Base-by-base conservation (phyloP, 495 filamentous ascomycete species). In the Durotheca rogersii region DNA sequence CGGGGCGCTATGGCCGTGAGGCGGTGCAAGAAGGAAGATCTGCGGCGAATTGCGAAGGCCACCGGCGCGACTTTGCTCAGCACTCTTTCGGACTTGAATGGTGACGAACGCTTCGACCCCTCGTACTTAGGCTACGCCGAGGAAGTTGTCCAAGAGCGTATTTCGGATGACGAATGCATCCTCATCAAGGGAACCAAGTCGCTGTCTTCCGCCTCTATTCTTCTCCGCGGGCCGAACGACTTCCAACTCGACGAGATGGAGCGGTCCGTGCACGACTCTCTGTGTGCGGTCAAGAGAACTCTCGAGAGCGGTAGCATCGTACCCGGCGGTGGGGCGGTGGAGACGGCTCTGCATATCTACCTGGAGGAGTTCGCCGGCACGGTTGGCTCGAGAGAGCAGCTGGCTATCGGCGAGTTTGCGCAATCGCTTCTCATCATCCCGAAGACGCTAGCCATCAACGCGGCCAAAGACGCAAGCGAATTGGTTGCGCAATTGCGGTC, bases 181-280 rank as follows among this genome's bases (percentile, higher is more conserved):
- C 72, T 99, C 49, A 81, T 99, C 65, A 95, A 92, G 76, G 92
- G 90, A 39, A 95, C 93, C 53, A 96, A 95, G 73, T 82, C 86
- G 16, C 89, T 91, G 72, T 89, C 84, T 1, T 95, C 90, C 2
- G 90, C 93, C 30, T 97, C 94, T 16, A 95, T 99, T 69, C 93
- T 99, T 57, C 86, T 99, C 36, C 88, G 93, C 18, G 93, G 93
- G 37, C 72, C 92, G 57, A 99, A 99, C 72, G 93, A 99, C 72
- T 97, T 86, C 78, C 86, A 87, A 52, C 83, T 99, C 36, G 93
- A 99, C 65, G 93, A 99, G 76, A 99, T 99, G 93, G 93, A 99
- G 77, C 85, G 93, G 50, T 97, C 93, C 4, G 82, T 98, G 29
- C 93, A 98, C 72, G 93, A 98, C 72, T 94, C 92, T 37, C 79